Conservation (phyloP, 495 filamentous ascomycete genomes). For the Aspergillus wentii region DNA sequence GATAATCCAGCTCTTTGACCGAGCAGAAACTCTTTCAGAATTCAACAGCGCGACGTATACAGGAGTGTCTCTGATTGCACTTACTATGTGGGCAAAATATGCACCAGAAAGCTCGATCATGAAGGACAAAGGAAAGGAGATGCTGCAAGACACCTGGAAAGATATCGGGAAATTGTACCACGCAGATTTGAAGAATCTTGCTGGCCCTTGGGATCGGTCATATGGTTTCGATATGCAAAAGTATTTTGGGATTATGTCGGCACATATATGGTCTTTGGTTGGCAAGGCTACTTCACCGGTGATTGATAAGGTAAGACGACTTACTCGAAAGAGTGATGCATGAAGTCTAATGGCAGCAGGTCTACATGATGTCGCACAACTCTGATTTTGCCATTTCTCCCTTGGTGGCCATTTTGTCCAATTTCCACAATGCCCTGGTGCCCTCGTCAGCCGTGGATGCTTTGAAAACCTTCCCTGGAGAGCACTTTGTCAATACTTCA, state of each 20-base stretch:
- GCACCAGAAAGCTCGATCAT: conserved; percentile 20
- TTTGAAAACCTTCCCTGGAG: conserved; percentile 27
- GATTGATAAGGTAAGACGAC: conserved; percentile 5
- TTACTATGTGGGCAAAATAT: conserved; percentile 38
- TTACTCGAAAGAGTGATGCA: not conserved
- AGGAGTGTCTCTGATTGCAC: conserved; percentile 35
- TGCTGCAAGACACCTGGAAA: conserved; percentile 29
- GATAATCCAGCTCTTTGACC: conserved; percentile 33
- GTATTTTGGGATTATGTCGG: conserved; percentile 31
- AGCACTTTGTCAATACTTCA: conserved; percentile 27
- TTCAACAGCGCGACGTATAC: conserved; percentile 41
- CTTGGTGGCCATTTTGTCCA: conserved; percentile 23
- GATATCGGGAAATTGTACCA: conserved; percentile 28
- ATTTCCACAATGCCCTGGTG: conserved; percentile 24
- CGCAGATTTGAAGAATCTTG: conserved; percentile 32
- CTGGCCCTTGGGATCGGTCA: conserved; percentile 39
- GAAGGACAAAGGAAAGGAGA: conserved; percentile 19
- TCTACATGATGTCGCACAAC: conserved; percentile 29
- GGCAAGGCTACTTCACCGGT: conserved; percentile 24
- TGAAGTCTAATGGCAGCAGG: conserved; percentile 2
- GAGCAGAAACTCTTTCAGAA: conserved; percentile 32
- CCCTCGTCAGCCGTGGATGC: conserved; percentile 7
- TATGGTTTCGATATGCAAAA: conserved; percentile 42
- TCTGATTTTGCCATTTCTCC: conserved; percentile 36
- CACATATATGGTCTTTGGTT: conserved; percentile 31